Conservation (phyloP, 2,329 filamentous ascomycete species). For the Trichoderma lentiforme region DNA sequence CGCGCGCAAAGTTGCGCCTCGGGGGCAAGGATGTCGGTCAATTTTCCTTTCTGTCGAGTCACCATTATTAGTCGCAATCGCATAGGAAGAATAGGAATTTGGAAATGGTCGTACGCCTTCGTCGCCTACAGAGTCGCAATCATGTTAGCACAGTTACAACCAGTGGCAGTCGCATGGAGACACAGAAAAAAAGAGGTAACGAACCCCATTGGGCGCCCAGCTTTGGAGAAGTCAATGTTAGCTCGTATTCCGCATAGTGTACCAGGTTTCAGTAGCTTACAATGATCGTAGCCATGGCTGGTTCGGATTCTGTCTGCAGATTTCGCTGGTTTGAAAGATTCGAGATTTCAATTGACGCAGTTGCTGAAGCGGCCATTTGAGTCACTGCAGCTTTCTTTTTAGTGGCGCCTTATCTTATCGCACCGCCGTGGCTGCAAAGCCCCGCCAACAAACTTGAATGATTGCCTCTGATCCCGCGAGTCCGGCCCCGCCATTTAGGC, state of each 20-base stretch:
- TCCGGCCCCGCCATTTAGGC: no score
- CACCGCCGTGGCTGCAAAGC: not conserved
- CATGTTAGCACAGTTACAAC: constrained; percentile 23
- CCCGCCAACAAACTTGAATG: not conserved
- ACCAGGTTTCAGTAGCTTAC: not conserved
- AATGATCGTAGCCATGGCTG: constrained; percentile 13
- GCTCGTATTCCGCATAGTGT: not conserved
- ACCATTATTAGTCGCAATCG: constrained; percentile 21
- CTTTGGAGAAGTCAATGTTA: not conserved
- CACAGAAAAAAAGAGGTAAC: constrained; percentile 22
- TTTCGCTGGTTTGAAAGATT: constrained; percentile 2
- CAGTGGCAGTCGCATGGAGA: constrained; percentile 22
- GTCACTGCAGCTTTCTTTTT: constrained; percentile 3
- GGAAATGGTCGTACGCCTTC: constrained; percentile 30
- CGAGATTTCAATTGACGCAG: not conserved
- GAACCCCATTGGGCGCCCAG: constrained; percentile 40
- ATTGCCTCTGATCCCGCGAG: not conserved
- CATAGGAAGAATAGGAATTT: constrained; percentile 19
- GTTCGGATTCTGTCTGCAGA: not conserved
- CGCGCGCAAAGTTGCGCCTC: constrained; percentile 33
- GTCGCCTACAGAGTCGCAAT: constrained; percentile 31
- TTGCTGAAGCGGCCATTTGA: constrained; percentile 6
- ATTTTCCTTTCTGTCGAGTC: constrained; percentile 34
- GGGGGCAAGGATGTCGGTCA: constrained; percentile 34
- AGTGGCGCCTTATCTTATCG: constrained; percentile 8